A percentile compares a stretch with the other conserved stretches of the same genome.
Conservation (phyloP, 1,284 basidiomycete species). For the Mycosarcoma mackinlayi region DNA sequence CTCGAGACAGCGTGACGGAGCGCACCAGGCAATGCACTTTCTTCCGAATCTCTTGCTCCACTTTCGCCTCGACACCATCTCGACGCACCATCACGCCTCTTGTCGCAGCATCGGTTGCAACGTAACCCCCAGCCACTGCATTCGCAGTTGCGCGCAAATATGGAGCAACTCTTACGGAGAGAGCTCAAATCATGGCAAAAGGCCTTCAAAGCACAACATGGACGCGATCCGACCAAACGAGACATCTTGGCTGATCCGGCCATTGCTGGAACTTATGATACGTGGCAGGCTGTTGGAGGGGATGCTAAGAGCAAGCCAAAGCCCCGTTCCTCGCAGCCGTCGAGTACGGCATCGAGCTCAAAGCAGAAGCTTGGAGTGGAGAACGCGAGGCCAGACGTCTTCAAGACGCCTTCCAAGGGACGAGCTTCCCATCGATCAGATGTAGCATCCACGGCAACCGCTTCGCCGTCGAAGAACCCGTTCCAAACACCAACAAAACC, state of each 20-base stretch:
- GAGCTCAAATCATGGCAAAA: conserved; percentile 54
- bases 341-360: conserved; percentile 12
- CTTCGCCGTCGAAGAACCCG: conserved; percentile 17
- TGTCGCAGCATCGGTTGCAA: background rate
- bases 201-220: conserved; percentile 43
- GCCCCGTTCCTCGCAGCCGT: background rate
- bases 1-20: too few relatives aligned
- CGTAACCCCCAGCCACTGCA: background rate
- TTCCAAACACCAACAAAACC: conserved; percentile 31
- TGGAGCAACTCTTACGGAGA: conserved; percentile 48
- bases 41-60: background rate
- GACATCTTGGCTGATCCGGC: conserved; percentile 54
- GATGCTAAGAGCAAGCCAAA: conserved; percentile 15
- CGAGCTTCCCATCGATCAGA: background rate
- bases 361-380: conserved; percentile 18
- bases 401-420: conserved; percentile 38
- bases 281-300: conserved; percentile 55
- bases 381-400: conserved; percentile 4
- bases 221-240: conserved; percentile 56
- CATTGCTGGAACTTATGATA: conserved; percentile 56
- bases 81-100: too few relatives aligned
- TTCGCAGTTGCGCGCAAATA: conserved; percentile 6
- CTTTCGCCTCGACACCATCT: conserved; percentile 3
- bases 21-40: conserved; percentile 1
- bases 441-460: background rate